These are phyloP conservation scores for Strobilomyces confusus DNA, from an alignment of 768 basidiomycete genomes.

Conservation along the genomic window DNA sequence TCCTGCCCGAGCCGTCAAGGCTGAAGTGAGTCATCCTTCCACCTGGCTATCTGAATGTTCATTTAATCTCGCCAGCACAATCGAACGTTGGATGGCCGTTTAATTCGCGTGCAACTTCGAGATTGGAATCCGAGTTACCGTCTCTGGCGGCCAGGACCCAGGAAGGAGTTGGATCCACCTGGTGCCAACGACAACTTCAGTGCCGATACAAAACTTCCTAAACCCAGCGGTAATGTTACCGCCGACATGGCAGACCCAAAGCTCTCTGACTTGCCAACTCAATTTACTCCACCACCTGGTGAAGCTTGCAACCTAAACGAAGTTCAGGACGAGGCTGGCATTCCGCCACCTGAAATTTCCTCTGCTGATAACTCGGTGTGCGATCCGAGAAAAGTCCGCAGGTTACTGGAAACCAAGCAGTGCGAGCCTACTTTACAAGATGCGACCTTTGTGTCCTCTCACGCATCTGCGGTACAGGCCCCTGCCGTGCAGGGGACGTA, in stretches of 20 bases:
- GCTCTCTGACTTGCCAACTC: constrained; percentile 4
- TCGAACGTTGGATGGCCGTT: constrained; percentile 60
- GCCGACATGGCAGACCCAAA: constrained; percentile 11
- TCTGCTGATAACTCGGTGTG: not conserved
- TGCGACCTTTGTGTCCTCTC: constrained; percentile 8
- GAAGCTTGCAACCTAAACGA: constrained; percentile 18
- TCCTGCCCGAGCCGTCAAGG: constrained; percentile 61
- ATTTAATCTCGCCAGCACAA: constrained; percentile 54
- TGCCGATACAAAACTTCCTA: constrained; percentile 11
- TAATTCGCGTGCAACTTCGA: constrained; percentile 72
- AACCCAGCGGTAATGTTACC: constrained; percentile 7
- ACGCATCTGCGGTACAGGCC: constrained; percentile 29
- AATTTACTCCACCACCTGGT: not conserved
- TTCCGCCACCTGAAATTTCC: not conserved
- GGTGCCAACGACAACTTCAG: constrained; percentile 5
- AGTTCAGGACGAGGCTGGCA: constrained; percentile 10
- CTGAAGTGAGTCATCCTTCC: constrained; percentile 45
- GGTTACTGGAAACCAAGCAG: constrained; percentile 30
- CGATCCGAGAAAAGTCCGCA: not conserved
- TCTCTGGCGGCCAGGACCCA: constrained; percentile 33
- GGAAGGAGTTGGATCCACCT: constrained; percentile 35
- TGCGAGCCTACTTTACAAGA: constrained; percentile 8
- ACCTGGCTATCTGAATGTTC: not conserved
- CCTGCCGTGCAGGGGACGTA: constrained; percentile 29
- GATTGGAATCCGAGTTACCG: constrained; percentile 60